phyloP scores from a whole-genome alignment of 2,329 filamentous ascomycete species.

The Talaromyces sp. region DNA sequence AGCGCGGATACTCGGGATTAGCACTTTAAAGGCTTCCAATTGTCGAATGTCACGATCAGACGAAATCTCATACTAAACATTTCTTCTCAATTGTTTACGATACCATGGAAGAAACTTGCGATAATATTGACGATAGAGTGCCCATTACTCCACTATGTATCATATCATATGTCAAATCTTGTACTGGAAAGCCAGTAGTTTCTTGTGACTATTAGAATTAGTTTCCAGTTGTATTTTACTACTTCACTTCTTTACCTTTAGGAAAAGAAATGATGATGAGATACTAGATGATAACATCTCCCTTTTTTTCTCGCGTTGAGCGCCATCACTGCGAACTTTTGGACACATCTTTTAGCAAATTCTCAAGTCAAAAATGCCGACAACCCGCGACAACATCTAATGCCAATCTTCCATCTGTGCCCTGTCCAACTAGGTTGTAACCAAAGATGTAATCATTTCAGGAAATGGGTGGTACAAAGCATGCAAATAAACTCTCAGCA shows the following conservation, averaged over 20 bases:
- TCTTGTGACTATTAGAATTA: not conserved
- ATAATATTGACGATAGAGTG: not conserved
- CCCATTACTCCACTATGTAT: not conserved
- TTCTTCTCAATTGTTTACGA: not conserved
- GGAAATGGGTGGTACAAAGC: not conserved
- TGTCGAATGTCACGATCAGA: not conserved
- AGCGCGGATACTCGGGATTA: slow-evolving; percentile 4
- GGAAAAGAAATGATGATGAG: not conserved
- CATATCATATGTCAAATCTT: not conserved
- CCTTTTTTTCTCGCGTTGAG: not conserved
- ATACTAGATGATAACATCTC: not conserved
- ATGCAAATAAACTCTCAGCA: not conserved
- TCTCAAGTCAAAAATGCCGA: not conserved
- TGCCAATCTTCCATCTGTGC: not conserved
- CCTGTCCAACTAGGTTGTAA: not conserved
- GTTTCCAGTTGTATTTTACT: not conserved
- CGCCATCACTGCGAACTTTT: not conserved
- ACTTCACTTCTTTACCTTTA: too few relatives aligned
- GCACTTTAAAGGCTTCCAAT: not conserved
- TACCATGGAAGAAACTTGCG: not conserved
- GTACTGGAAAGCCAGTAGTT: not conserved
- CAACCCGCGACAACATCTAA: not conserved
- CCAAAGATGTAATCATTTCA: not conserved
- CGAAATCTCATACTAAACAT: not conserved
- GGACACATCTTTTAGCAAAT: not conserved